Evolutionary conservation across 2,329 filamentous ascomycete species (phyloP).

Genomic region (Apiospora marii): DNA sequence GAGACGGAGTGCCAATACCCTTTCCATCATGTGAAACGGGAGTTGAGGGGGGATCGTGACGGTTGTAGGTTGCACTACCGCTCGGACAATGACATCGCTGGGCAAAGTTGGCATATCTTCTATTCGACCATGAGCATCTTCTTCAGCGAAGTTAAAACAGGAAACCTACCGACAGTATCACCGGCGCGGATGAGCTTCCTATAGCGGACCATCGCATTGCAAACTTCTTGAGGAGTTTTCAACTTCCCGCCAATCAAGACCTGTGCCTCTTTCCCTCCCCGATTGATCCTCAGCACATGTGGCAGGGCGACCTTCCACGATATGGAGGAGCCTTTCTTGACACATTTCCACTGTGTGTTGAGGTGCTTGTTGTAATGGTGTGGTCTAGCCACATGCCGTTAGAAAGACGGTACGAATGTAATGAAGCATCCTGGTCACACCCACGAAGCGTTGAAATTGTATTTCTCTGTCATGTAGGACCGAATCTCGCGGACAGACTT

Average conservation of each 20-base stretch:
- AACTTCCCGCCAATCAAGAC: neutral
- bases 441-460: neutral
- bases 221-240: neutral
- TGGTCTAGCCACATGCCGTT: neutral
- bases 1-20: neutral
- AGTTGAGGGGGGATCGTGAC: neutral
- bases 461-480: neutral
- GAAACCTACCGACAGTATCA: neutral
- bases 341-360: neutral
- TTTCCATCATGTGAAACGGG: neutral
- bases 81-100: neutral
- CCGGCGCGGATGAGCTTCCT: neutral
- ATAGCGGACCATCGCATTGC: neutral
- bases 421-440: neutral
- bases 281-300: neutral
- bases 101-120: neutral
- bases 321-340: neutral
- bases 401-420: accelerated
- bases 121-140: neutral
- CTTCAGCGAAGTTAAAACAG: too few relatives aligned
- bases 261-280: neutral
- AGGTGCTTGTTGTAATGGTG: neutral
- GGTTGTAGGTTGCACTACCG: neutral
- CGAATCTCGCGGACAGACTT: neutral
- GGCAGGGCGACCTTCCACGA: neutral